Conservation (phyloP, 2,329 filamentous ascomycete species). For the Nakataea oryzae region DNA sequence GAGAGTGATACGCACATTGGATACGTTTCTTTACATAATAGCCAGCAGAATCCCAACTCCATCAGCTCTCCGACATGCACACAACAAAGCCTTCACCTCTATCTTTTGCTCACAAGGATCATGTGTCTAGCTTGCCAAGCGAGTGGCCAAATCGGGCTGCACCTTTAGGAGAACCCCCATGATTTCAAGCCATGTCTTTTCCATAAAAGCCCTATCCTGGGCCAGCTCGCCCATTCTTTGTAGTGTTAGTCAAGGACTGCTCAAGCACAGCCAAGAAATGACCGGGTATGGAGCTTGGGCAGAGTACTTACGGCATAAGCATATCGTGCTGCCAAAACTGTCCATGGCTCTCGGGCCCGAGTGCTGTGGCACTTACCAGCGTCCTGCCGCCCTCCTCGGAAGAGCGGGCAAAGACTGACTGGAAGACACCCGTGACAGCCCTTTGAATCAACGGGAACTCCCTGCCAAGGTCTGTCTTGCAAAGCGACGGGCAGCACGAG, state of each 20-base stretch:
- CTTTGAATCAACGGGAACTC: background rate
- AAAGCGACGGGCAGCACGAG: conserved; percentile 4
- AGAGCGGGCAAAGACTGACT: background rate
- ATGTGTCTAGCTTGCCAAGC: background rate
- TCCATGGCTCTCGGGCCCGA: conserved; percentile 6
- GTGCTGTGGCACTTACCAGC: conserved; percentile 5
- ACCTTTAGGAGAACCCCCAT: background rate
- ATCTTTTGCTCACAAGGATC: no score
- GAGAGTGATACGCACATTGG: no score
- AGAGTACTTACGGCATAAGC: conserved; percentile 2
- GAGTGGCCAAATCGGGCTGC: background rate
- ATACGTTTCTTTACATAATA: no score
- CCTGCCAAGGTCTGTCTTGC: conserved; percentile 5
- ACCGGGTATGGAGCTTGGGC: background rate
- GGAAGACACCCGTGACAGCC: background rate
- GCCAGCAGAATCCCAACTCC: no score
- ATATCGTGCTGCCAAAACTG: conserved; percentile 8
- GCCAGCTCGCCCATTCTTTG: conserved; percentile 1
- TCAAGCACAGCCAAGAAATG: no score
- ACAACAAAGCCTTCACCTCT: no score
- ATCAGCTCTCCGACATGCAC: no score
- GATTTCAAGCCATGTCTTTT: background rate
- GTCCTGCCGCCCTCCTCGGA: conserved; percentile 5
- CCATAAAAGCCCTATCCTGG: background rate
- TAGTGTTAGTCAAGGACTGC: background rate